Evolutionary conservation across 139 green algal genomes (phyloP), one percentile per base, ranked within the genome.

Genomic region (Picochlorum sp.): DNA sequence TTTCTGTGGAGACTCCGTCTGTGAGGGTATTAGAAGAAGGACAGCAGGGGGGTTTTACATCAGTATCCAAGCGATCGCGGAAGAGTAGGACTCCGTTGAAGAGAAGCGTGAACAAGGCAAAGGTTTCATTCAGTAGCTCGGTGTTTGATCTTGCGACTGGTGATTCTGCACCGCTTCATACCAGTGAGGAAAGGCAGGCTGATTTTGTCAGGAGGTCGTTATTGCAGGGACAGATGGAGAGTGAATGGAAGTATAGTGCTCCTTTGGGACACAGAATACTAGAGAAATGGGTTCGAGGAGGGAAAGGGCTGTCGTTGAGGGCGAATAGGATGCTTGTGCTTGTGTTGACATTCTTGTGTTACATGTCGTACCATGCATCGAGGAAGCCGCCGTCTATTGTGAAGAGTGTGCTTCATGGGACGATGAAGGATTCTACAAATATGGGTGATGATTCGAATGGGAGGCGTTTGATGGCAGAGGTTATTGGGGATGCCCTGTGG

Each of bases 311-410:
- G 0, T 47, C 23, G 10, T 32, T 74, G 61, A 62, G 73, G 49
- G 62, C 68, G 37, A 80, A 81, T 60, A 58, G 70, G 30, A 34
- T 63, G 14, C 66, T 90, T 67, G 90, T 91, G n/a, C 80, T 97
- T 2, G 34, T 86, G 1, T 54, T 97, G 3, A 97, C 91, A 0
- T 97, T 97, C 72, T 41, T 95, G 9, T 85, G 81, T 54, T 97
- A 97, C 73, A 74, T 76, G 15, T 72, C 80, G n/a, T 98, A 90
- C 62, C 92, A 98, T 73, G 87, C 87, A 28, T 86, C 84, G 0
- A 79, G 92, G 15, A 97, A 96, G 64, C 89, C 92, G 1, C 84
- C 89, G 10, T 89, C 75, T 71, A 92, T 97, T 34, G 91, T 97
- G 3, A 97, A 97, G 72, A 72, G 49, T 15, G 60, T 66, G 37